Percentiles rank a stretch among this genome's conserved stretches.
Conservation (phyloP, 345 rosid genomes). For the Aurinia saxatilis region DNA sequence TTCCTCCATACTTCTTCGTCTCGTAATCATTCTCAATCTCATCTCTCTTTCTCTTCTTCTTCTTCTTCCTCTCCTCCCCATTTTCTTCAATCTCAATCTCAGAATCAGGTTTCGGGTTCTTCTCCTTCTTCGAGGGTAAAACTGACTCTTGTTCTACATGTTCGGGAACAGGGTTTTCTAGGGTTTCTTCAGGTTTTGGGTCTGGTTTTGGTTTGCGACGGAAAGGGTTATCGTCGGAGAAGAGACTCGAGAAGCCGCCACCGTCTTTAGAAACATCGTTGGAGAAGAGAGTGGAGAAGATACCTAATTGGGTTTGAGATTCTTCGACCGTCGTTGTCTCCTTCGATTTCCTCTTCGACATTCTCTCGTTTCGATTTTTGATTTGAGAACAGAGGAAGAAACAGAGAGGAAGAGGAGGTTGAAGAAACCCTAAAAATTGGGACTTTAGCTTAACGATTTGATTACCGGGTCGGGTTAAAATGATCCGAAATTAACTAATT, state of each 20-base stretch:
- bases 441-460: neutral
- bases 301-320: neutral
- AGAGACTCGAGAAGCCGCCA: constrained; percentile 37
- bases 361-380: neutral
- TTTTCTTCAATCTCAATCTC: constrained; percentile 9
- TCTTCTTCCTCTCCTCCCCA: constrained; percentile 30
- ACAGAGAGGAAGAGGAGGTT: neutral
- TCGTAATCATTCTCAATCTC: constrained; percentile 82
- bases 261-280: neutral
- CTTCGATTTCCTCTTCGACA: constrained; percentile 24
- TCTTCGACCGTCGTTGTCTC: constrained; percentile 1
- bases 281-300: constrained; percentile 25
- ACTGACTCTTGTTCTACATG: constrained; percentile 13
- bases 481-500: too few species aligned
- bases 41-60: constrained; percentile 86
- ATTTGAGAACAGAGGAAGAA: neutral
- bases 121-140: constrained; percentile 23
- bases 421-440: constrained; percentile 15
- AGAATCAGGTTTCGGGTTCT: neutral
- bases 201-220: constrained; percentile 50
- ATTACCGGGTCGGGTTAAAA: neutral
- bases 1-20: constrained; percentile 52
- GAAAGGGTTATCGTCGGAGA: constrained; percentile 79
- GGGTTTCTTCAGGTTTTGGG: neutral
- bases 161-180: neutral